Evolutionary conservation across 192 early-diverging fungal genomes (phyloP).

Genomic region (Coemansia sp.): DNA sequence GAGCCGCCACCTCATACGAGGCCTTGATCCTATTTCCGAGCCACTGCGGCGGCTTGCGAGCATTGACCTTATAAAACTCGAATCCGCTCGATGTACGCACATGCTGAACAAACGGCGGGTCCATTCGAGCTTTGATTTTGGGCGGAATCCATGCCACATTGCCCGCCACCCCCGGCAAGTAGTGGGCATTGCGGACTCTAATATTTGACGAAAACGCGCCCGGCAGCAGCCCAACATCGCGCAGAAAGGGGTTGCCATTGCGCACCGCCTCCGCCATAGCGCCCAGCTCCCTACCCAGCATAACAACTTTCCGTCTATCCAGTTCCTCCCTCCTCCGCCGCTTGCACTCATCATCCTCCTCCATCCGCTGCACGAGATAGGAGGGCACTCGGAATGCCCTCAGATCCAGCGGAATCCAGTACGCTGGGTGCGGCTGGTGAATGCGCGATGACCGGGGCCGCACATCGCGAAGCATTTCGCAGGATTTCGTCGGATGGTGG

Average conservation of each 20-base stretch:
- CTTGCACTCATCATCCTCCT: slow-evolving; percentile 17
- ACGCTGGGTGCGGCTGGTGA: slow-evolving; percentile 40
- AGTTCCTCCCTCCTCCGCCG: background rate
- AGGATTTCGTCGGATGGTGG: slow-evolving; percentile 41
- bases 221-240: slow-evolving; percentile 24
- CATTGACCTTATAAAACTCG: slow-evolving; percentile 39
- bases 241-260: slow-evolving; percentile 14
- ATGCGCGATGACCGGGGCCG: slow-evolving; percentile 27
- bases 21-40: slow-evolving; percentile 29
- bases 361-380: slow-evolving; percentile 18
- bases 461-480: slow-evolving; percentile 34
- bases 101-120: slow-evolving; percentile 50
- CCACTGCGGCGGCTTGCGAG: slow-evolving; percentile 49
- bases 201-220: slow-evolving; percentile 34
- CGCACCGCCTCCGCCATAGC: slow-evolving; percentile 25
- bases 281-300: slow-evolving; percentile 13
- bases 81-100: slow-evolving; percentile 34
- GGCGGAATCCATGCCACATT: slow-evolving; percentile 47
- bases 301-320: background rate
- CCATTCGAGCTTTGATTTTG: slow-evolving; percentile 16
- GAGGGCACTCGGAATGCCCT: slow-evolving; percentile 28
- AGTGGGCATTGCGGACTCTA: background rate
- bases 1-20: slow-evolving; percentile 10
- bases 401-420: slow-evolving; percentile 42
- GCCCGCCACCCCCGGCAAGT: slow-evolving; percentile 28